A percentile compares a stretch with the other conserved stretches of the same genome.
Evolutionary conservation across 495 filamentous ascomycete genomes (phyloP).

Genomic region (Filosporella fistucella): DNA sequence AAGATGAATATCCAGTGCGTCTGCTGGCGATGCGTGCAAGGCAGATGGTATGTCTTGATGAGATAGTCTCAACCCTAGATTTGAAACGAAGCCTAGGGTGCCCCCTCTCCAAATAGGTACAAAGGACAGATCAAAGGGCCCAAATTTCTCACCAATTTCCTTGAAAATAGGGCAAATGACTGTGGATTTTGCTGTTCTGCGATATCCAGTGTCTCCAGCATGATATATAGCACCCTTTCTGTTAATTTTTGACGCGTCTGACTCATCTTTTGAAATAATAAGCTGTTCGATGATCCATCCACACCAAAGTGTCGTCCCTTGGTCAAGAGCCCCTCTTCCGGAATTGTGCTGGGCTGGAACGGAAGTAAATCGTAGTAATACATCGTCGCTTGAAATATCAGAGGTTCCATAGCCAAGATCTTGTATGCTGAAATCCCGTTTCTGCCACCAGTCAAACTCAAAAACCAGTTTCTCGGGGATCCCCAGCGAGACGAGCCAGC

Average conservation of each 20-base stretch:
- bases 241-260: constrained; percentile 64
- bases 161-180: constrained; percentile 78
- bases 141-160: constrained; percentile 74
- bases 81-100: constrained; percentile 15
- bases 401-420: constrained; percentile 30
- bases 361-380: constrained; percentile 53
- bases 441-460: constrained; percentile 95
- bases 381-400: constrained; percentile 22
- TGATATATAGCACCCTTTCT: constrained; percentile 16
- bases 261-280: constrained; percentile 44
- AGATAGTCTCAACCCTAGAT: constrained; percentile 11
- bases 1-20: constrained; percentile 68
- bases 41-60: constrained; percentile 64
- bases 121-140: constrained; percentile 86
- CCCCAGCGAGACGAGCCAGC: constrained; percentile 69
- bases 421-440: constrained; percentile 7
- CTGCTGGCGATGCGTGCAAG: constrained; percentile 82
- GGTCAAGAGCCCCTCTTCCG: constrained; percentile 62
- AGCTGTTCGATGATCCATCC: constrained; percentile 43
- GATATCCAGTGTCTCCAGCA: constrained; percentile 20
- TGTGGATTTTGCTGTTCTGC: constrained; percentile 46
- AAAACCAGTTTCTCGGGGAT: constrained; percentile 61
- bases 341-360: constrained; percentile 84
- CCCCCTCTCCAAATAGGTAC: constrained; percentile 80
- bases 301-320: constrained; percentile 43